Conservation (phyloP, 306 rosid genomes). For the cucumber (Cucumis sativus) region DNA sequence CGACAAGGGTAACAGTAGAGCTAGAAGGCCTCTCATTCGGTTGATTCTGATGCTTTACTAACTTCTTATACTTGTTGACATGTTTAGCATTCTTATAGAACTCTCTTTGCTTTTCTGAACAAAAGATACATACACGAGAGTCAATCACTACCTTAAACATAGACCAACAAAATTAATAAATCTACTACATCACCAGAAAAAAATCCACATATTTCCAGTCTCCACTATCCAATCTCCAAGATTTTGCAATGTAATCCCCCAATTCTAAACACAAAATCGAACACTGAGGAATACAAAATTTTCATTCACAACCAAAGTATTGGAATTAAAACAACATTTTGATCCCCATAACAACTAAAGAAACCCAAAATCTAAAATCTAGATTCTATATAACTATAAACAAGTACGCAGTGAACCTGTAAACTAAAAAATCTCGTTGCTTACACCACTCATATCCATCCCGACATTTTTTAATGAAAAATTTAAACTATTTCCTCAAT, state of each 20-base stretch:
- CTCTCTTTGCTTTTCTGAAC: constrained; percentile 67
- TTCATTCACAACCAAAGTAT: not conserved
- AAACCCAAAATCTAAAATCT: not conserved
- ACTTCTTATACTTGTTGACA: constrained; percentile 62
- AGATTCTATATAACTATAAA: not conserved
- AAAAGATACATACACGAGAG: constrained; percentile 5
- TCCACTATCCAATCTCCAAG: not conserved
- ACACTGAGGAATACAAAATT: not conserved
- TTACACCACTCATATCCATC: not conserved
- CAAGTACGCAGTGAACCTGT: not conserved
- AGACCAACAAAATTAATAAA: not conserved
- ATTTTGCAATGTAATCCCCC: not conserved
- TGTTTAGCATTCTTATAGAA: constrained; percentile 63
- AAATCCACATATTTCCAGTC: not conserved
- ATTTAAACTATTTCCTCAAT: no score
- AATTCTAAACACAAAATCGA: not conserved
- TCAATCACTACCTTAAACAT: not conserved
- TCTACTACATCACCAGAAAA: not conserved
- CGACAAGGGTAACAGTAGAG: constrained; percentile 1
- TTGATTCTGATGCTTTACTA: constrained; percentile 36
- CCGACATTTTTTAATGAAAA: not conserved
- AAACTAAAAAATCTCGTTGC: not conserved
- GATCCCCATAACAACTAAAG: not conserved
- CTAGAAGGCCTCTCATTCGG: constrained; percentile 13
- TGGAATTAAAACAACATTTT: not conserved